A percentile compares a stretch with the other conserved stretches of the same genome.
Evolutionary conservation across 148 eudicot genomes (phyloP).

Genomic region (Linanthus parryae): DNA sequence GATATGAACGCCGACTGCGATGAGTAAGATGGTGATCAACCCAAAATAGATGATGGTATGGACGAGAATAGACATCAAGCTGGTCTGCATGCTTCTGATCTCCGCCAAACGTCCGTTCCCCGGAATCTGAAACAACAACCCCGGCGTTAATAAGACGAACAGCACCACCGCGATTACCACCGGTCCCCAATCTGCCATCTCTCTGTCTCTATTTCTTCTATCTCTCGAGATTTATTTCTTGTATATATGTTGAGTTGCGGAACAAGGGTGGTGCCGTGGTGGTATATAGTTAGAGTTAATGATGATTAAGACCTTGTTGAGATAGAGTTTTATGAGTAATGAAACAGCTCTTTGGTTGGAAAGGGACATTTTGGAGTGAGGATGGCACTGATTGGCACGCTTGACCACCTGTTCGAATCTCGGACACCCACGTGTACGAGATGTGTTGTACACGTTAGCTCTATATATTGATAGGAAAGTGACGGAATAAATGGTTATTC

Average conservation of each 20-base stretch:
- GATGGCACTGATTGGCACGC: no score
- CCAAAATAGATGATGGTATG: constrained; percentile 40
- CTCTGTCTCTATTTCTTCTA: constrained; percentile 4
- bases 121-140: constrained; percentile 46
- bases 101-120: constrained; percentile 26
- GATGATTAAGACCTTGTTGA: no score
- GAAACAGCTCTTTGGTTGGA: no score
- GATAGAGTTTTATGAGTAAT: no score
- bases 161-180: constrained; percentile 46
- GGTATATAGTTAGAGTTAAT: background rate
- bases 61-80: constrained; percentile 31
- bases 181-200: constrained; percentile 55
- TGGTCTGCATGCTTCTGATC: constrained; percentile 41
- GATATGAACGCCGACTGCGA: constrained; percentile 53
- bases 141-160: constrained; percentile 43
- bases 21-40: no score
- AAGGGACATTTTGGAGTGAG: no score
- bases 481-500: no score
- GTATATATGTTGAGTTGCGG: background rate
- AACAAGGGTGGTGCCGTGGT: no score
- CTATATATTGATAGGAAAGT: no score
- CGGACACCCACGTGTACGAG: no score
- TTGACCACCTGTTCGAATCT: no score
- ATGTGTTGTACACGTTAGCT: no score
- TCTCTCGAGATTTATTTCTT: background rate